phyloP scores from a whole-genome alignment of 2,329 filamentous ascomycete genomes.

The Xylaria sp. region DNA sequence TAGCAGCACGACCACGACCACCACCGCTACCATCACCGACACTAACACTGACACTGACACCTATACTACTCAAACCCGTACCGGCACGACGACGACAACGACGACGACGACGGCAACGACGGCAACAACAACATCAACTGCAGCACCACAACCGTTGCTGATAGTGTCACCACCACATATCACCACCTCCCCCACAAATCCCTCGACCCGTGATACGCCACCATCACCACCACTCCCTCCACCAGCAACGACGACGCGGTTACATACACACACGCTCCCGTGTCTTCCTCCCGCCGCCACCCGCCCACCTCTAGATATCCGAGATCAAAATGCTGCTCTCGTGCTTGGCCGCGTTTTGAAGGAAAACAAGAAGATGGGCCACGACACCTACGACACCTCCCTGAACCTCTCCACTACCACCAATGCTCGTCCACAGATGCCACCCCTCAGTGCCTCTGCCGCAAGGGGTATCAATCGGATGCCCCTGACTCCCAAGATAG shows the following conservation, averaged over 20 bases:
- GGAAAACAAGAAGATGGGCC: constrained; percentile 51
- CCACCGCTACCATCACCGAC: background rate
- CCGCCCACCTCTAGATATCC: constrained; percentile 40
- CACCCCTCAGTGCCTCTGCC: constrained; percentile 72
- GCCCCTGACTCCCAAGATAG: constrained; percentile 67
- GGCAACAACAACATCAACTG: background rate
- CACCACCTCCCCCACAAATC: constrained; percentile 19
- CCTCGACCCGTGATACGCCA: constrained; percentile 15
- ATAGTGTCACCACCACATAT: background rate
- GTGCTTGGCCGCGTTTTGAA: constrained; percentile 47
- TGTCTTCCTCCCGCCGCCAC: background rate
- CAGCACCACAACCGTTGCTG: constrained; percentile 1
- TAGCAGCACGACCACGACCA: background rate
- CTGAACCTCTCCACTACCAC: constrained; percentile 56
- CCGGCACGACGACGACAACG: background rate
- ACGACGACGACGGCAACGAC: background rate
- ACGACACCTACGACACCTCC: constrained; percentile 60
- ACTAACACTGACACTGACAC: too few relatives aligned
- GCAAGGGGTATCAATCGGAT: constrained; percentile 62
- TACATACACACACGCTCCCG: background rate
- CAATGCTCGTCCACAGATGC: constrained; percentile 70
- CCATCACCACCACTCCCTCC: background rate
- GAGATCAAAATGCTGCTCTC: constrained; percentile 54
- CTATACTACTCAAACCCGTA: background rate
- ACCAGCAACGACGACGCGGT: background rate